These are phyloP conservation scores for Aspergillus versicolor DNA, from an alignment of 2,329 filamentous ascomycete species.

Conservation along the genomic window DNA sequence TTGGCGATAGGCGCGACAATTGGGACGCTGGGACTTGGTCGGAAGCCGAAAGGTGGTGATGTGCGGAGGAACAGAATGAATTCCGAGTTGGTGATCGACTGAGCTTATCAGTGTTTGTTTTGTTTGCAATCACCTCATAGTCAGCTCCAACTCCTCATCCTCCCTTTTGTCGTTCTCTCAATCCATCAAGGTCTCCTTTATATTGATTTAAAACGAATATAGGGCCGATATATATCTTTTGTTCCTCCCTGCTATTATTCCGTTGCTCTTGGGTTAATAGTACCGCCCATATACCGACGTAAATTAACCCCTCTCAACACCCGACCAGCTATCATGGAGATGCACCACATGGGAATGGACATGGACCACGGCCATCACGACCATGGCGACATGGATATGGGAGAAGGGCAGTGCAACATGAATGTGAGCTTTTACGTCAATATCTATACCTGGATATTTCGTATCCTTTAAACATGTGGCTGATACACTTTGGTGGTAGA, in stretches of 20 bases:
- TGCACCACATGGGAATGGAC: conserved; percentile 41
- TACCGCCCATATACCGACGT: too few species aligned
- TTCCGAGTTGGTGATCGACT: conserved; percentile 9
- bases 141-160: background rate
- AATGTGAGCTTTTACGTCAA: conserved; percentile 60
- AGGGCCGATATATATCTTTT: background rate
- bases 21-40: background rate
- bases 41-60: background rate
- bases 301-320: background rate
- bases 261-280: background rate
- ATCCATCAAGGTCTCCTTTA: background rate
- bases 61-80: background rate
- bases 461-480: background rate
- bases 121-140: conserved; percentile 33
- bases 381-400: conserved; percentile 60
- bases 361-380: conserved; percentile 46
- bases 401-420: conserved; percentile 73
- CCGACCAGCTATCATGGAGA: conserved; percentile 25
- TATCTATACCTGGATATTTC: background rate
- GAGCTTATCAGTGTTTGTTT: conserved; percentile 34
- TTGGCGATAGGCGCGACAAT: background rate
- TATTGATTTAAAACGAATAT: background rate
- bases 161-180: background rate
- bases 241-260: background rate
- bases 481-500: conserved; percentile 55